These are phyloP conservation scores for Pseudonitzschia delicatissima DNA, from an alignment of 108 stramenopile genomes.

Conservation along the genomic window DNA sequence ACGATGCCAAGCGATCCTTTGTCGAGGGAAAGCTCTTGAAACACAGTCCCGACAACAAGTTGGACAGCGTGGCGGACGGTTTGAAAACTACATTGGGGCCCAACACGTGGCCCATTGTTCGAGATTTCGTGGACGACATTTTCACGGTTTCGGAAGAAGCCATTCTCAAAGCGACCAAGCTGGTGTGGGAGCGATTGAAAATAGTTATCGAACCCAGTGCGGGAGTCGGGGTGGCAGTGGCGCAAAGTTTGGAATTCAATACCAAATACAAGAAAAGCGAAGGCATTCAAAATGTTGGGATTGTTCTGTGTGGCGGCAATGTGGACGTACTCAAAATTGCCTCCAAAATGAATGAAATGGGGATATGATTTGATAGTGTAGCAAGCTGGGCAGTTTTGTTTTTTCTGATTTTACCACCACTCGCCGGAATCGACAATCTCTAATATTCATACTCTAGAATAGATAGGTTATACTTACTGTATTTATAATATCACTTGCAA, in stretches of 20 bases:
- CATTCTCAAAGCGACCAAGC: conserved; percentile 41
- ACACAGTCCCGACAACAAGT: conserved; percentile 39
- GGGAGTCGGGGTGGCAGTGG: conserved; percentile 59
- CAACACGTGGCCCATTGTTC: conserved; percentile 54
- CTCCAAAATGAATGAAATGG: conserved; percentile 17
- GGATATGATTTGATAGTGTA: no score
- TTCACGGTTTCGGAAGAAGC: conserved; percentile 62
- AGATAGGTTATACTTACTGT: no score
- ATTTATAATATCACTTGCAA: no score
- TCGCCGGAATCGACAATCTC: no score
- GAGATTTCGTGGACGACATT: conserved; percentile 47
- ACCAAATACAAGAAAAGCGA: conserved; percentile 24
- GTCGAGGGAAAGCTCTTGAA: conserved; percentile 16
- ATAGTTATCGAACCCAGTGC: conserved; percentile 57
- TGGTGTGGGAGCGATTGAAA: conserved; percentile 34
- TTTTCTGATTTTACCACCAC: no score
- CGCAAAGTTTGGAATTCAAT: conserved; percentile 37
- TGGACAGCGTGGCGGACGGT: conserved; percentile 62
- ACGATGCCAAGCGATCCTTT: conserved; percentile 41
- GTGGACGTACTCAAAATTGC: conserved; percentile 44
- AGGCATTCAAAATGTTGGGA: conserved; percentile 39
- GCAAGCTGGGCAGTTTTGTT: no score
- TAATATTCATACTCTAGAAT: no score
- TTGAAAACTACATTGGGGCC: conserved; percentile 52
- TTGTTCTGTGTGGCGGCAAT: conserved; percentile 59